Evolutionary conservation across 23 red algal species (phyloP).

Genomic region (Agarophyton chilense): DNA sequence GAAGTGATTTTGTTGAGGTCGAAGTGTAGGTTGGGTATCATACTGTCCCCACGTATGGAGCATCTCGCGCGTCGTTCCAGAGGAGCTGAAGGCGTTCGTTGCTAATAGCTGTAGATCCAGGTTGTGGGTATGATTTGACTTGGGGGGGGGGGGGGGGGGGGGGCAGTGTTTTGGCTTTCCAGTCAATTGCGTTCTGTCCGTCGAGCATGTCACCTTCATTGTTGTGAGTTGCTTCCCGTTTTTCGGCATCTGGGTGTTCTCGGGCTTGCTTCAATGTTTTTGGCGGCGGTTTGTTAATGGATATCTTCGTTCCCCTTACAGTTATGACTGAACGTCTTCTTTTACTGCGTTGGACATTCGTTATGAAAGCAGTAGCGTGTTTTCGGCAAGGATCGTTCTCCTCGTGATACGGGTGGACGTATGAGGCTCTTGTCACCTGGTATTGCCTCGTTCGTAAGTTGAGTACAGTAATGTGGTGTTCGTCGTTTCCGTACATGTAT

Average conservation of each 20-base stretch:
- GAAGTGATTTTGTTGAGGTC: constrained; percentile 5
- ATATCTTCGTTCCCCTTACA: no score
- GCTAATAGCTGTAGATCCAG: constrained; percentile 23
- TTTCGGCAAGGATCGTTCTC: background rate
- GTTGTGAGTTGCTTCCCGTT: constrained; percentile 20
- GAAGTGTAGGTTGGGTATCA: constrained; percentile 5
- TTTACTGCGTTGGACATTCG: no score
- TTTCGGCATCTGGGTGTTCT: constrained; percentile 3
- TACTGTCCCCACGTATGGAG: constrained; percentile 8
- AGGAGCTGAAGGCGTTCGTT: background rate
- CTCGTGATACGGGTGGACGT: background rate
- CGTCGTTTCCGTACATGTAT: background rate
- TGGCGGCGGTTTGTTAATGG: background rate
- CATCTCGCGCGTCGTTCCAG: background rate
- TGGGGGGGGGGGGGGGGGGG: background rate
- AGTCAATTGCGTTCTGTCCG: constrained; percentile 2
- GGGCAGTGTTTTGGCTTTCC: background rate
- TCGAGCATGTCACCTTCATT: constrained; percentile 19
- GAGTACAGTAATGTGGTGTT: background rate
- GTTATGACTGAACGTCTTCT: no score
- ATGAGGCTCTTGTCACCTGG: background rate
- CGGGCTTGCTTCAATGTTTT: background rate
- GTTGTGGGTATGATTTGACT: background rate
- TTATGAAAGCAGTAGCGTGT: background rate
- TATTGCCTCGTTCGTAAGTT: background rate